A percentile compares a stretch with the other conserved stretches of the same genome.
These are phyloP conservation scores for Leishmania mexicana DNA, from an alignment of 208 protist genomes.

Conservation along the genomic window DNA sequence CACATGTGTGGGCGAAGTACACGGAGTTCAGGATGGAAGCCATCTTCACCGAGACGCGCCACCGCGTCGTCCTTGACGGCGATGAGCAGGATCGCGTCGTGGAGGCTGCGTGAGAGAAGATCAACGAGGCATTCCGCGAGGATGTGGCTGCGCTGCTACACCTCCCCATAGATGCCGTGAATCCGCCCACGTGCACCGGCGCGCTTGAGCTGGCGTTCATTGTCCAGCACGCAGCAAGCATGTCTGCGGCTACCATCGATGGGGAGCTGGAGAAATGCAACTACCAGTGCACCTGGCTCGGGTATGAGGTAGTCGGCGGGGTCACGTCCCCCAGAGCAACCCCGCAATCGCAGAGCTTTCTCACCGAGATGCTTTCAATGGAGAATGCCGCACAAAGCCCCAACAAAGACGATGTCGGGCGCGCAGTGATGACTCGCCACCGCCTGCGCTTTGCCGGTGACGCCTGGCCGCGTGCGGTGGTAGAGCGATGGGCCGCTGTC, in stretches of 20 bases:
- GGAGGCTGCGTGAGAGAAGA: constrained; percentile 13
- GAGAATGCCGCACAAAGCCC: background rate
- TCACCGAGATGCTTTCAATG: background rate
- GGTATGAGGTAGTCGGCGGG: constrained; percentile 17
- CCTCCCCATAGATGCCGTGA: constrained; percentile 3
- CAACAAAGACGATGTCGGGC: background rate
- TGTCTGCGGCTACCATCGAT: constrained; percentile 1
- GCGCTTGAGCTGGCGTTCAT: constrained; percentile 33
- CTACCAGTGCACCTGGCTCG: constrained; percentile 13
- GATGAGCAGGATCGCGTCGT: constrained; percentile 40
- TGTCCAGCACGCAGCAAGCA: constrained; percentile 19
- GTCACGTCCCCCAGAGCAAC: background rate
- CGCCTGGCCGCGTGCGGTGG: constrained; percentile 26
- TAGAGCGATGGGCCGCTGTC: background rate
- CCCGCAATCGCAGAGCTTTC: background rate
- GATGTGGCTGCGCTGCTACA: constrained; percentile 35
- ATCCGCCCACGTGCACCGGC: constrained; percentile 20
- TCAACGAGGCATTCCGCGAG: constrained; percentile 35
- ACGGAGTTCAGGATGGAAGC: background rate
- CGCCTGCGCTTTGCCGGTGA: constrained; percentile 34
- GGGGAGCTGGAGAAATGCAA: constrained; percentile 4
- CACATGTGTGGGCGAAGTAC: constrained; percentile 36
- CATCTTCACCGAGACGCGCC: constrained; percentile 28
- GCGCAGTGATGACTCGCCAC: constrained; percentile 23
- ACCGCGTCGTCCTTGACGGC: constrained; percentile 38